Conservation (phyloP, 2,329 filamentous ascomycete genomes). For the Claviceps africana region DNA sequence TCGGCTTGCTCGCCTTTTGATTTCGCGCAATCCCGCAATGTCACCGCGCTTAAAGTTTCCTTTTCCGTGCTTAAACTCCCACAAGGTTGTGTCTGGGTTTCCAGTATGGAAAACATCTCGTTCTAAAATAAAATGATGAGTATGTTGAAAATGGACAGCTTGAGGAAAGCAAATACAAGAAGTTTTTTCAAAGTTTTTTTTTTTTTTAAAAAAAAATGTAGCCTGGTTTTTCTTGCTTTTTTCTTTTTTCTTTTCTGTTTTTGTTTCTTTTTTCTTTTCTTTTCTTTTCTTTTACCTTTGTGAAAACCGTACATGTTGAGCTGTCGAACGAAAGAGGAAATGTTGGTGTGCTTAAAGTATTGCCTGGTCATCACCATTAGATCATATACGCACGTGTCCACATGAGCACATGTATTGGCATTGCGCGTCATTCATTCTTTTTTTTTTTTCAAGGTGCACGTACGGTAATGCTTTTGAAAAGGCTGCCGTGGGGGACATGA, state of each 20-base stretch:
- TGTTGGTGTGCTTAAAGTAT: constrained; percentile 99
- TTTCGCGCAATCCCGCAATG: constrained; percentile 78
- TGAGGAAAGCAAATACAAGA: not conserved
- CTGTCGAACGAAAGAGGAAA: constrained; percentile 94
- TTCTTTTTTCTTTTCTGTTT: not conserved
- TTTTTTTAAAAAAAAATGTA: not conserved
- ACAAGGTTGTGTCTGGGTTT: constrained; percentile 81
- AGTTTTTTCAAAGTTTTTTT: not conserved
- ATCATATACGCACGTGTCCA: constrained; percentile 1
- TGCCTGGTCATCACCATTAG: constrained; percentile 42
- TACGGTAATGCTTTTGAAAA: constrained; percentile 98
- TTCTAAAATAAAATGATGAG: constrained; percentile 39
- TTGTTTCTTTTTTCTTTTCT: not conserved
- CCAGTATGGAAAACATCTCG: constrained; percentile 97
- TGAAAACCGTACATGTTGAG: constrained; percentile 99
- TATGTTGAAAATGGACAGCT: not conserved
- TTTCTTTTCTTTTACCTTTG: constrained; percentile 52
- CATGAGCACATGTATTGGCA: not conserved
- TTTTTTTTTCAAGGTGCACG: constrained; percentile 22
- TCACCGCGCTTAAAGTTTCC: constrained; percentile 95
- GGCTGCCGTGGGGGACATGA: constrained; percentile 94
- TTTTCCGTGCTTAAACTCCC: constrained; percentile 98
- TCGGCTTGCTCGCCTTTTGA: constrained; percentile 84
- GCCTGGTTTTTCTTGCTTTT: not conserved
- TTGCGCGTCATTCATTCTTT: not conserved